Conservation (phyloP, 2,329 filamentous ascomycete genomes). For the Aureobasidium melanogenum region DNA sequence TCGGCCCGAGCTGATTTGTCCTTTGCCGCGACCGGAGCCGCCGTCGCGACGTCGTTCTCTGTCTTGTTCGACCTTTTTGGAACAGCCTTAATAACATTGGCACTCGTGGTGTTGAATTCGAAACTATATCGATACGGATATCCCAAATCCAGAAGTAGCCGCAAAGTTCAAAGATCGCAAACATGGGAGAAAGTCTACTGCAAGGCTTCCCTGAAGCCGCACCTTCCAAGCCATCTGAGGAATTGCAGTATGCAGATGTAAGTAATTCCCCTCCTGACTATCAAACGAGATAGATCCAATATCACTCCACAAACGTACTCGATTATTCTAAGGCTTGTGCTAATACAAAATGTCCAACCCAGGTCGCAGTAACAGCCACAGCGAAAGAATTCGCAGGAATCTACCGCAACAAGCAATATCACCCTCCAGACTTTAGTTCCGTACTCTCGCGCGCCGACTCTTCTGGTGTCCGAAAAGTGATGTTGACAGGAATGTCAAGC, state of each 20-base stretch:
- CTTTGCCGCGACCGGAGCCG: no score
- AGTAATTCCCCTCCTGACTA: no score
- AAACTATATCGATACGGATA: no score
- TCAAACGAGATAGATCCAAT: no score
- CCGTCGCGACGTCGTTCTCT: no score
- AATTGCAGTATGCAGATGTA: conserved; percentile 6
- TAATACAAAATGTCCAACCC: background rate
- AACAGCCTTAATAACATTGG: no score
- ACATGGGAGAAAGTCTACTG: background rate
- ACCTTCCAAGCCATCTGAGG: background rate
- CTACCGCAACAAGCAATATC: conserved; percentile 43
- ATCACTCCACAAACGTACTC: no score
- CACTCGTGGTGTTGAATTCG: no score
- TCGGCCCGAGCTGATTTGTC: no score
- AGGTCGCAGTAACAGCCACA: conserved; percentile 28
- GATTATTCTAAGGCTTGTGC: no score
- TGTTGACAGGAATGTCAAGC: conserved; percentile 30
- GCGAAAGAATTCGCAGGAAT: conserved; percentile 40
- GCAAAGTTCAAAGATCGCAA: background rate
- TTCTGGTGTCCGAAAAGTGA: conserved; percentile 35
- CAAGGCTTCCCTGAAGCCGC: background rate
- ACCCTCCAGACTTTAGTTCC: conserved; percentile 35
- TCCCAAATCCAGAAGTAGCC: background rate
- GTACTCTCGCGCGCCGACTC: conserved; percentile 34
- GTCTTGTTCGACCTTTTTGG: background rate